Conservation (phyloP, 495 filamentous ascomycete species). For the Neurospora tetraspora region DNA sequence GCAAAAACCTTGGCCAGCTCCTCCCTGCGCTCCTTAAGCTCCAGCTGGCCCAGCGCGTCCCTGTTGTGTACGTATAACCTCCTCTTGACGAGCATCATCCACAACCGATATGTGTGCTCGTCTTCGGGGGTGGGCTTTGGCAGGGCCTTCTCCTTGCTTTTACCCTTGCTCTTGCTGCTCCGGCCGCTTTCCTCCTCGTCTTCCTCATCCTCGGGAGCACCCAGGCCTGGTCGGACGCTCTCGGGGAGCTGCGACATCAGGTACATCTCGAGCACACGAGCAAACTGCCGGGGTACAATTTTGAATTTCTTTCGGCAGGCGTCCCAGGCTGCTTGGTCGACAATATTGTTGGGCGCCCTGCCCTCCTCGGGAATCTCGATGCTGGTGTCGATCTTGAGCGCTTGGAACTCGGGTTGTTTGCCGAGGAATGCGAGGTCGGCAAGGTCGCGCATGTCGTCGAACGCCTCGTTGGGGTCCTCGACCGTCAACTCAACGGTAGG, state of each 20-base stretch:
- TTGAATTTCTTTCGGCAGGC: constrained; percentile 57
- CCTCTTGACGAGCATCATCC: constrained; percentile 75
- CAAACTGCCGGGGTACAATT: constrained; percentile 81
- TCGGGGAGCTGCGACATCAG: constrained; percentile 66
- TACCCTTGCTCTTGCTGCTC: not conserved
- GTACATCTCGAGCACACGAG: constrained; percentile 77
- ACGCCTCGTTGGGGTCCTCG: constrained; percentile 91
- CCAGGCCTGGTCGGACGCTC: constrained; percentile 42
- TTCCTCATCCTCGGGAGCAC: constrained; percentile 3
- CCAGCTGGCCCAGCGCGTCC: constrained; percentile 68
- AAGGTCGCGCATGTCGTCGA: constrained; percentile 80
- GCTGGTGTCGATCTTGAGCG: constrained; percentile 41
- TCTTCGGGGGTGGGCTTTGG: constrained; percentile 22
- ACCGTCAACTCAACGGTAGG: constrained; percentile 77
- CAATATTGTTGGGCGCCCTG: constrained; percentile 49
- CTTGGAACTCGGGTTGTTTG: constrained; percentile 38
- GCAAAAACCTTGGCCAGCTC: constrained; percentile 71
- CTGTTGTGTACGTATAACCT: constrained; percentile 69
- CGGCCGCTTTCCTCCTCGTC: not conserved
- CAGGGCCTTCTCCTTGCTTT: constrained; percentile 6
- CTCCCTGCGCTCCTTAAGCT: constrained; percentile 62
- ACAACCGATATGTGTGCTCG: constrained; percentile 57
- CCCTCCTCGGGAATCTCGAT: constrained; percentile 28
- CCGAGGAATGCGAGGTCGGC: constrained; percentile 66
- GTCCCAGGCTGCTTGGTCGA: constrained; percentile 47